These are phyloP conservation scores for Ricinus communis DNA, from an alignment of 345 rosid species.

Conservation along the genomic window DNA sequence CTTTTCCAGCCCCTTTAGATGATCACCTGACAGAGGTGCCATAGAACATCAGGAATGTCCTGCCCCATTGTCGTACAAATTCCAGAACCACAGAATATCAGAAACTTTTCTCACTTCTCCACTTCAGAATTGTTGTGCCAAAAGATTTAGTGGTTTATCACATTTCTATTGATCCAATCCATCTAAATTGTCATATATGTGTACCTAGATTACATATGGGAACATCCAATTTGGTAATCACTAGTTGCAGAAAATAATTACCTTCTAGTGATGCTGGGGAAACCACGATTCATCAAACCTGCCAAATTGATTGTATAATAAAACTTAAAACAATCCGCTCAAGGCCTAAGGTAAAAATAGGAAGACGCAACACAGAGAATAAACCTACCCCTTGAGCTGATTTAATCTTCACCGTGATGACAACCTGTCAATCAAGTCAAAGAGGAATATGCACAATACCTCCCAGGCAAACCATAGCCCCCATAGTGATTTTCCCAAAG, in stretches of 20 bases:
- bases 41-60: neutral
- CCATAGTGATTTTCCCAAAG: conserved; percentile 20
- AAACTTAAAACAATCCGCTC: conserved; percentile 18
- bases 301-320: conserved; percentile 25
- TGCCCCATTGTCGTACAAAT: neutral
- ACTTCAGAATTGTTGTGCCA: neutral
- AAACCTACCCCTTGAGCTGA: conserved; percentile 26
- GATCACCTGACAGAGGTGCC: neutral
- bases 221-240: conserved; percentile 14
- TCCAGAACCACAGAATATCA: neutral
- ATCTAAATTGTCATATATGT: neutral
- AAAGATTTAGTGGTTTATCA: neutral
- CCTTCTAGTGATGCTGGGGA: conserved; percentile 25
- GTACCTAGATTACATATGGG: neutral
- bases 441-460: conserved; percentile 18
- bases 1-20: neutral
- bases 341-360: conserved; percentile 4
- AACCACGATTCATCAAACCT: conserved; percentile 29
- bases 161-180: neutral
- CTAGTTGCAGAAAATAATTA: conserved; percentile 26
- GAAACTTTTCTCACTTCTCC: neutral
- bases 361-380: conserved; percentile 20
- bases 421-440: conserved; percentile 10
- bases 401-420: conserved; percentile 7
- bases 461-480: conserved; percentile 23